A percentile compares a stretch with the other conserved stretches of the same genome.
Conservation (phyloP, 2,329 filamentous ascomycete genomes). For the Colletotrichum sansevieriae region DNA sequence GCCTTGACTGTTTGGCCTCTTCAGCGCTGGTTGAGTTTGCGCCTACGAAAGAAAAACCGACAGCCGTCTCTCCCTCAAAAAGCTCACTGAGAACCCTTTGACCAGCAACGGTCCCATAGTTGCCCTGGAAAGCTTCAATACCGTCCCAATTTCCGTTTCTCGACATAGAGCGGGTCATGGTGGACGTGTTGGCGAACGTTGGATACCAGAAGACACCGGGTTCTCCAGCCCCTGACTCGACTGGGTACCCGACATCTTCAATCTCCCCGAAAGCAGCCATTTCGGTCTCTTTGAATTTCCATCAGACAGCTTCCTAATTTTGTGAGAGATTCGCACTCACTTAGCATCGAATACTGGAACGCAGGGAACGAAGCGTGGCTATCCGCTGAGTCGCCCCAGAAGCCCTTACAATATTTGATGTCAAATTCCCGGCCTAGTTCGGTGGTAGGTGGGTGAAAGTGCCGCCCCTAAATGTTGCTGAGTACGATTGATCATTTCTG, state of each 20-base stretch:
- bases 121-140: slow-evolving; percentile 38
- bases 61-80: slow-evolving; percentile 50
- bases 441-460: slow-evolving; percentile 43
- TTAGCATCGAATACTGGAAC: slow-evolving; percentile 43
- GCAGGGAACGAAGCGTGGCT: slow-evolving; percentile 46
- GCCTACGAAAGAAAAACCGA: slow-evolving; percentile 44
- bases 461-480: slow-evolving; percentile 39
- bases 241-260: slow-evolving; percentile 45
- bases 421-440: slow-evolving; percentile 43
- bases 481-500: not conserved
- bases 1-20: slow-evolving; percentile 41
- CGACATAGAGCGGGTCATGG: slow-evolving; percentile 47
- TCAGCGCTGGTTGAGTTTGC: slow-evolving; percentile 36
- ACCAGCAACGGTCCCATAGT: slow-evolving; percentile 44
- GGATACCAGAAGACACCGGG: slow-evolving; percentile 51
- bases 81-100: slow-evolving; percentile 55
- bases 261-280: slow-evolving; percentile 44
- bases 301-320: not conserved
- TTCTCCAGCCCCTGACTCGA: slow-evolving; percentile 46
- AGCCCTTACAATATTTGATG: slow-evolving; percentile 46
- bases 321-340: slow-evolving; percentile 13
- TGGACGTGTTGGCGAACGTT: slow-evolving; percentile 47
- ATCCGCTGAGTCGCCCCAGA: slow-evolving; percentile 44
- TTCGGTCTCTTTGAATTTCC: slow-evolving; percentile 40
- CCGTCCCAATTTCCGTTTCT: slow-evolving; percentile 48